Percentiles rank a stretch among this genome's conserved stretches.
Evolutionary conservation across 495 filamentous ascomycete genomes (phyloP).

Genomic region (Pseudomonodictys pantanalensis): DNA sequence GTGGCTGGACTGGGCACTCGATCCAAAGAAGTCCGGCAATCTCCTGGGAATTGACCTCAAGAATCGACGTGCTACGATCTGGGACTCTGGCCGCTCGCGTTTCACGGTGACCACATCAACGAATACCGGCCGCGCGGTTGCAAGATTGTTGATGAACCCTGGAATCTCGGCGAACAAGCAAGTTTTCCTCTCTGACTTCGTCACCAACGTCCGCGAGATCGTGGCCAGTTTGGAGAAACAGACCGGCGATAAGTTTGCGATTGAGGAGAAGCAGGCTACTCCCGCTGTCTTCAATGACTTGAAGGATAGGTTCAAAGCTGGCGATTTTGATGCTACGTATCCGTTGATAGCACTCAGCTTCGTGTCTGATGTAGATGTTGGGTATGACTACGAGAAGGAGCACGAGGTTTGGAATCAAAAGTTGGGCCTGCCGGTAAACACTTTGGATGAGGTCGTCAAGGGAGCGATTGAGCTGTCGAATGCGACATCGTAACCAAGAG

Average conservation of each 20-base stretch:
- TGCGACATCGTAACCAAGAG: not conserved
- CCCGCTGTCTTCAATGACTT: not conserved
- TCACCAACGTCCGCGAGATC: slow-evolving; percentile 47
- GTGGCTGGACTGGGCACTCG: slow-evolving; percentile 33
- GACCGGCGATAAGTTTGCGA: slow-evolving; percentile 42
- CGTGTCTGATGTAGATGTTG: slow-evolving; percentile 17
- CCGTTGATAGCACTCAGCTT: slow-evolving; percentile 19
- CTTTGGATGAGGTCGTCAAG: slow-evolving; percentile 22
- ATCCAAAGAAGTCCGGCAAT: slow-evolving; percentile 9
- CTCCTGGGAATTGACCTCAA: slow-evolving; percentile 46
- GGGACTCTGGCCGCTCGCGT: slow-evolving; percentile 43
- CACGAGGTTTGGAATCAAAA: slow-evolving; percentile 23
- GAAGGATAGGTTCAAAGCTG: slow-evolving; percentile 12
- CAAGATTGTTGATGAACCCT: slow-evolving; percentile 41
- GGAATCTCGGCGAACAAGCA: slow-evolving; percentile 47
- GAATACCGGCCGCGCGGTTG: slow-evolving; percentile 45
- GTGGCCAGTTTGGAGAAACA: slow-evolving; percentile 45
- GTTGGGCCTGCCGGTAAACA: slow-evolving; percentile 19
- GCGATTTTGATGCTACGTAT: slow-evolving; percentile 11
- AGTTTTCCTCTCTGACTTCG: slow-evolving; percentile 48
- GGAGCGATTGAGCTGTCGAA: slow-evolving; percentile 11
- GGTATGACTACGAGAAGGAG: slow-evolving; percentile 20
- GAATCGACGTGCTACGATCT: slow-evolving; percentile 45
- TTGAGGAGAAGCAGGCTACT: slow-evolving; percentile 22
- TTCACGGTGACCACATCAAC: slow-evolving; percentile 45